Conservation (phyloP, 805 yeast genomes). For the Schizosaccharomyces cryophilus region DNA sequence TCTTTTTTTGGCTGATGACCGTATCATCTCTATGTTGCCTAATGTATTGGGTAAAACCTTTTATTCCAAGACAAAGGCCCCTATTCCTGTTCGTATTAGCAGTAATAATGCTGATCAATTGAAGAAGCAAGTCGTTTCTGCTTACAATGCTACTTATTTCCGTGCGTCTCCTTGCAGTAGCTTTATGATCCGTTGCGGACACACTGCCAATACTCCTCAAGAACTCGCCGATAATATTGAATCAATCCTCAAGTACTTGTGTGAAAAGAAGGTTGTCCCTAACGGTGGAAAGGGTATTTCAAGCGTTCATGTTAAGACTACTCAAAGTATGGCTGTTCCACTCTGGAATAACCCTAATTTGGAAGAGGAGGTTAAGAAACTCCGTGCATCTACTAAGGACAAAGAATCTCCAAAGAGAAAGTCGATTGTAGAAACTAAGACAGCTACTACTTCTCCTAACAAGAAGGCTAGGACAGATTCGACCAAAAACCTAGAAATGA, state of each 20-base stretch:
- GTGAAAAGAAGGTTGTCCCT: constrained; percentile 11
- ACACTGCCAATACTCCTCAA: constrained; percentile 19
- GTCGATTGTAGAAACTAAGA: constrained; percentile 7
- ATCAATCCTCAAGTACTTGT: constrained; percentile 20
- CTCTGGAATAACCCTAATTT: constrained; percentile 42
- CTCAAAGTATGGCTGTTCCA: constrained; percentile 62
- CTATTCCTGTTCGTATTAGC: constrained; percentile 34
- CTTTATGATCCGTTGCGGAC: constrained; percentile 42
- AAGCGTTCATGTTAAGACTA: constrained; percentile 37
- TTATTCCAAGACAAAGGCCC: constrained; percentile 36
- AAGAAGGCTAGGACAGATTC: constrained; percentile 12
- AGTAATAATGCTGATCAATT: constrained; percentile 27
- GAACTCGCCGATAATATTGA: constrained; percentile 37
- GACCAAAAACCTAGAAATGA: constrained; percentile 3
- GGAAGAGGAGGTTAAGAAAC: constrained; percentile 4
- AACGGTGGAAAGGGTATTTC: constrained; percentile 15
- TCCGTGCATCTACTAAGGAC: constrained; percentile 1
- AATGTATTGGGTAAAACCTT: constrained; percentile 60
- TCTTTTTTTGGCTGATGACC: constrained; percentile 64
- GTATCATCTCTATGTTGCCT: constrained; percentile 57
- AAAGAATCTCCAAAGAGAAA: neutral
- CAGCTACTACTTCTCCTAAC: constrained; percentile 10
- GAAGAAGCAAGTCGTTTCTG: constrained; percentile 32
- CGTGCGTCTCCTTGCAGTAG: constrained; percentile 53
- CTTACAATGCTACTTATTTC: constrained; percentile 32